Evolutionary conservation across 164 flowering plant genomes (phyloP), one percentile per base, ranked within the genome.

Genomic region (Hamamelis virginiana): DNA sequence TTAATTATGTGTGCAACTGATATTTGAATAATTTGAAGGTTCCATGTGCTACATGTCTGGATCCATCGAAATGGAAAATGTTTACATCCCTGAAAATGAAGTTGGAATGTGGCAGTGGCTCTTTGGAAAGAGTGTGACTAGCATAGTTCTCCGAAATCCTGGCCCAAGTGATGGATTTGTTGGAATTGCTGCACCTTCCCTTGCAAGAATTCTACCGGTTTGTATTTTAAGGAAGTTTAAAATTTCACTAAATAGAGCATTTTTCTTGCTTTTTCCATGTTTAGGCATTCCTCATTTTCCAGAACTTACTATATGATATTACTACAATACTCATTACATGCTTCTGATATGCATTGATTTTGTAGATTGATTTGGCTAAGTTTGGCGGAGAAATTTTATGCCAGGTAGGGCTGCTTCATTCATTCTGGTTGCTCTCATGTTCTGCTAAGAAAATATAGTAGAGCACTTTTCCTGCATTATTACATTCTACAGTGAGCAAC

Each of bases 11-110:
- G n/a, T 59, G 60, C 18, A 67, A 60, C 59, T 73, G 27, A 55
- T 47, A 6, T 8, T 28, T 41, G 14, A 4, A 50, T 15, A 44
- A 27, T 50, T 44, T 80, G 72, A 74, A 92, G 99, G 99, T 74
- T 90, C 96, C 67, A 90, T 95, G 93, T 95, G 99, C 88, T 95
- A 86, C 76, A 91, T 81, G 87, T 95, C 99, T 67, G 97, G 95
- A 21, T 86, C 96, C 44, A 67, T 92, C 61, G 93, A 87, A 77
- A 86, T 89, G 95, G 98, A 95, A 45, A 92, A 93, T 76, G 75
- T 85, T 47, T 89, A 80, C 72, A 76, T 79, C 62, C 91, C 96
- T 75, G 99, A 95, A 79, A 88, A 90, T 77, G 99, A 92, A 81
- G 96, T 84, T 46, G 91, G 96, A 12, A 69, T 91, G 70, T 92